Evolutionary conservation across 495 filamentous ascomycete species (phyloP), one percentile per base, ranked within the genome.

Genomic region (Aspergillus ellipticus): DNA sequence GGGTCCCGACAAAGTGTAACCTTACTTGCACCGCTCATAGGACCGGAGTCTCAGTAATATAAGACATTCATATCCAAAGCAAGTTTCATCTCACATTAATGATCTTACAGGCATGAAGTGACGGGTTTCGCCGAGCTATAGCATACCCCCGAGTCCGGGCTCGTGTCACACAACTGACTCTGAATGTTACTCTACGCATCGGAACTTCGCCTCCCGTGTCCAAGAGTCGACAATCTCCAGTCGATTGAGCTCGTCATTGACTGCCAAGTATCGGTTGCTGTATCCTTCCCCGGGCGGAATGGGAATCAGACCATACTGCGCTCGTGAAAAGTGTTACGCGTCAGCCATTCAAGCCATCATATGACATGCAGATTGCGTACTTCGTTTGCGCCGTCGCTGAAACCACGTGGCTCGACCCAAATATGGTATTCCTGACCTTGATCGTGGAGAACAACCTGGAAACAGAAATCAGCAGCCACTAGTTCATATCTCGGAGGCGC

Each of bases 401-500:
- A 55, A 6, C 53, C 53, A 20, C 53, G 53, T 15, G 53, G 33
- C 35, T 55, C 53, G 8, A 55, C 53, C 53, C 53, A 55, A 8
- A 55, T 19, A 29, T 55, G 43, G 43, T 55, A 49, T 9, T 49
- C n/a, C 21, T 55, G 16, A 15, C 21, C 43, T 3, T 49, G 3
- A 19, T 2, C 2, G 21, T 49, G 45, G 7, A 55, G 31, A 13
- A 13, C 35, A 13, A 55, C 43, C 53, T 55, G 43, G 7, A 21
- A 21, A 43, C 1, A 2, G 6, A 43, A 43, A 21, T 13, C 2
- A 17, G 41, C 16, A 9, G 8, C 6, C 16, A 8, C 6, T 33
- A 6, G 26, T 22, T 33, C 24, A 35, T 8, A 17, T 41, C 13
- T 11, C 11, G 39, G 17, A 24, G 48, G 6, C 1, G 10, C 16